Conservation (phyloP, 192 early-diverging fungal genomes). For the Umbelopsis vinacea region DNA sequence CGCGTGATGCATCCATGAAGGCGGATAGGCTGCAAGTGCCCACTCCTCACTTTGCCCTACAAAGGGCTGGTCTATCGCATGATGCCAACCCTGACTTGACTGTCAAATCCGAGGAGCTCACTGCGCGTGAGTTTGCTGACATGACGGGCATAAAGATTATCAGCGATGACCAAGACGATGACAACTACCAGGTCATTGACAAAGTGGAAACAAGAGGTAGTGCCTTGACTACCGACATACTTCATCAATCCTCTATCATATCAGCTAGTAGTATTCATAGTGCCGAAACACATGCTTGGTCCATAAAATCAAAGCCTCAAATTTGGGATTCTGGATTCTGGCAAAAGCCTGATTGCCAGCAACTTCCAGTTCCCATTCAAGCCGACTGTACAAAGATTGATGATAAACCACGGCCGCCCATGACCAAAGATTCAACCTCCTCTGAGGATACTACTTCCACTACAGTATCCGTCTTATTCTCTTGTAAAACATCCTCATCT, state of each 20-base stretch:
- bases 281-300: slow-evolving; percentile 14
- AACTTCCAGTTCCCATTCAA: background rate
- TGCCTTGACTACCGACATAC: background rate
- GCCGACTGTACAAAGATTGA: background rate
- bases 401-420: slow-evolving; percentile 13
- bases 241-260: background rate
- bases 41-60: background rate
- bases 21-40: background rate
- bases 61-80: background rate
- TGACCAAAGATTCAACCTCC: background rate
- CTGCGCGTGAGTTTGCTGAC: slow-evolving; percentile 36
- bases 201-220: slow-evolving; percentile 10
- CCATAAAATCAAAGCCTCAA: slow-evolving; percentile 18
- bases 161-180: background rate
- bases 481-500: slow-evolving; percentile 7
- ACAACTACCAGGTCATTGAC: background rate
- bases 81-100: slow-evolving; percentile 7
- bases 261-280: background rate
- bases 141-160: slow-evolving; percentile 33
- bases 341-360: slow-evolving; percentile 17
- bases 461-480: background rate
- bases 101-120: slow-evolving; percentile 34
- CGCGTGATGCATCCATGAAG: background rate
- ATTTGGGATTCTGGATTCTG: slow-evolving; percentile 36
- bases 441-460: slow-evolving; percentile 14